A percentile compares a stretch with the other conserved stretches of the same genome.
phyloP scores from a whole-genome alignment of 2,329 filamentous ascomycete genomes.

The Scedosporium apiospermum region DNA sequence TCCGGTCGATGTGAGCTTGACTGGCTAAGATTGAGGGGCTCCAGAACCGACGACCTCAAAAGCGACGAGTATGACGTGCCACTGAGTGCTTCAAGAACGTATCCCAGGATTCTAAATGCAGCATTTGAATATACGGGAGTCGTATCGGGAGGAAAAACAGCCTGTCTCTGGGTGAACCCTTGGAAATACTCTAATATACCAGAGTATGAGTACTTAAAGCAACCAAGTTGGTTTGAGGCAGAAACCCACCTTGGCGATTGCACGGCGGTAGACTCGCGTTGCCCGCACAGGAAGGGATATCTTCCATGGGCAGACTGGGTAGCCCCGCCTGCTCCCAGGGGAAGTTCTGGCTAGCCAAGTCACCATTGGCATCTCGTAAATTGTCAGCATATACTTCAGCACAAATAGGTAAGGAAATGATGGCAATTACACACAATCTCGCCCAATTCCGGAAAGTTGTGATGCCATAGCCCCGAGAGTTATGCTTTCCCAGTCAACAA shows the following conservation, averaged over 20 bases:
- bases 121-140: conserved; percentile 15
- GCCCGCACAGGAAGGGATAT: conserved; percentile 11
- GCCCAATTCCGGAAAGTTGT: no score
- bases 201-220: no score
- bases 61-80: conserved; percentile 9
- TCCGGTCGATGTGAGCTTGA: conserved; percentile 6
- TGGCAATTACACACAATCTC: no score
- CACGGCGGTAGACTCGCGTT: conserved; percentile 2
- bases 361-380: conserved; percentile 1
- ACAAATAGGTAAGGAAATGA: no score
- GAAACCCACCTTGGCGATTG: no score
- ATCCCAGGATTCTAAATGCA: conserved; percentile 13
- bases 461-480: no score
- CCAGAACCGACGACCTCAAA: conserved; percentile 4
- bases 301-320: conserved; percentile 6
- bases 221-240: no score
- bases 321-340: conserved; percentile 8
- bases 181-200: no score
- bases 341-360: conserved; percentile 7
- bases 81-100: conserved; percentile 14
- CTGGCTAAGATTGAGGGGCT: conserved; percentile 7
- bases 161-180: no score
- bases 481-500: no score
- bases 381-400: no score
- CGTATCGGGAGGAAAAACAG: conserved; percentile 8